phyloP scores from a whole-genome alignment of 257 asterid genomes.

The Nicotiana tabacum region DNA sequence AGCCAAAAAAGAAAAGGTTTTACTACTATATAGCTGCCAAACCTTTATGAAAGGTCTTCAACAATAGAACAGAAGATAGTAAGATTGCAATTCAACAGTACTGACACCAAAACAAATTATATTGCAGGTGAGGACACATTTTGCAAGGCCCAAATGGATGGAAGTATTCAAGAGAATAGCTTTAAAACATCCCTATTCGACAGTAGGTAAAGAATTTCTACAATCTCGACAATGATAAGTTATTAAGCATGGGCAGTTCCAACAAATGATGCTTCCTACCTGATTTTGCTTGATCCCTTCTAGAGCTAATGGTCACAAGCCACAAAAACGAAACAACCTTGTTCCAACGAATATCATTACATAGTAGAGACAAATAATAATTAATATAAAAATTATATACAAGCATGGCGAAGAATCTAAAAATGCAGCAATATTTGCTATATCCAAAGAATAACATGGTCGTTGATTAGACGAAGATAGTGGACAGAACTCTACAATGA shows the following conservation, averaged over 20 bases:
- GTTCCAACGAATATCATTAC: neutral
- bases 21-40: neutral
- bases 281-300: neutral
- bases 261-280: neutral
- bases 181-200: conserved; percentile 65
- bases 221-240: neutral
- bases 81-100: neutral
- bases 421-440: neutral
- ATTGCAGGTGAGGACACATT: conserved; percentile 64
- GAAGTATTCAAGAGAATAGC: conserved; percentile 78
- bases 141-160: conserved; percentile 51
- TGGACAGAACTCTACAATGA: neutral
- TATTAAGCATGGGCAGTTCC: neutral
- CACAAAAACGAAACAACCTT: neutral
- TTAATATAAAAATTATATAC: neutral
- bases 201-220: conserved; percentile 51
- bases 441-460: neutral
- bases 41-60: neutral
- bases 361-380: neutral
- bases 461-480: neutral
- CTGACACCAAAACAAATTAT: neutral
- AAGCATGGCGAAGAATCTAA: neutral
- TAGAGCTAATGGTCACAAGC: neutral
- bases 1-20: neutral
- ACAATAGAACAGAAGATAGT: neutral